A percentile compares a stretch with the other conserved stretches of the same genome.
Conservation (phyloP, 176 grass and related monocot species). For the Lolium perenne region DNA sequence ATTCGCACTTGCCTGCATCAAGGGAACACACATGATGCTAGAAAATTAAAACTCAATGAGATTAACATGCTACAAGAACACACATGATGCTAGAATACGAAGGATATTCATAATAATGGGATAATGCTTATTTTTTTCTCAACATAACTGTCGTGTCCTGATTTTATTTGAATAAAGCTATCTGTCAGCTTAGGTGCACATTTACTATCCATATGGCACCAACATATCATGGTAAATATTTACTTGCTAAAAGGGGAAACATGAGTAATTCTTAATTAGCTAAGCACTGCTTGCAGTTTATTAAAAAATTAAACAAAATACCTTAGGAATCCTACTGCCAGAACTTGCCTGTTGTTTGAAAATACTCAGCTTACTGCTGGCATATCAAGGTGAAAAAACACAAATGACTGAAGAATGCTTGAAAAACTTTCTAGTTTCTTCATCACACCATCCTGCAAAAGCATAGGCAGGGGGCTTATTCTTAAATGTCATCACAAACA, state of each 20-base stretch:
- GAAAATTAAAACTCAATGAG: background rate
- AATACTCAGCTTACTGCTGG: constrained; percentile 59
- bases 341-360: constrained; percentile 92
- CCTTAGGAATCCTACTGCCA: background rate
- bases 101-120: constrained; percentile 20
- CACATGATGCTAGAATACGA: constrained; percentile 39
- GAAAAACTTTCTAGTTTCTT: too few species aligned
- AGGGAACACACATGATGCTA: constrained; percentile 34
- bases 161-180: constrained; percentile 5
- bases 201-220: background rate
- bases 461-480: too few species aligned
- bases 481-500: too few species aligned
- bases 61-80: background rate
- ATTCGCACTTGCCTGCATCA: constrained; percentile 63
- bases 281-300: background rate
- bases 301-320: background rate
- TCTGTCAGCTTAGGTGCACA: background rate
- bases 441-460: too few species aligned
- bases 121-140: background rate
- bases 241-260: background rate
- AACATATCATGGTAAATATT: constrained; percentile 5
- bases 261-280: background rate
- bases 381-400: too few species aligned
- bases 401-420: too few species aligned
- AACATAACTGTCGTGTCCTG: background rate